Evolutionary conservation across 2,329 filamentous ascomycete species (phyloP).

Genomic region (Pseudogymnoascus sp.): DNA sequence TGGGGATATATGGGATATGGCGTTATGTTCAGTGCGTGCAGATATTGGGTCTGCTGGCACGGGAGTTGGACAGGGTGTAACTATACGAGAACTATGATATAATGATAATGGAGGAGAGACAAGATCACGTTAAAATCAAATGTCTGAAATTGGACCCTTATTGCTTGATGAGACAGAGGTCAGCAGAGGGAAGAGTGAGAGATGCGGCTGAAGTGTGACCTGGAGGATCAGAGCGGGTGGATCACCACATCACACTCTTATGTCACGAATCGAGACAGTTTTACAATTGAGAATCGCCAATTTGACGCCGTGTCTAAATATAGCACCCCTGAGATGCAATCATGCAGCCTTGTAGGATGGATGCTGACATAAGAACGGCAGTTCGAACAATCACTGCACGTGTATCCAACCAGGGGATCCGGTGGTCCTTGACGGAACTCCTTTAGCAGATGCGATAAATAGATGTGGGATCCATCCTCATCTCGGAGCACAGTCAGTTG

Average conservation of each 20-base stretch:
- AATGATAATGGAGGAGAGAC: not conserved
- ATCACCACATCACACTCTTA: not conserved
- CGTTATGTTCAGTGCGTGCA: not conserved
- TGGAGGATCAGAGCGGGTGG: not conserved
- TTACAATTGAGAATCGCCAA: not conserved
- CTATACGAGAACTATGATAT: slow-evolving; percentile 1
- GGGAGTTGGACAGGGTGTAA: not conserved
- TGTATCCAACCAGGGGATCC: slow-evolving; percentile 6
- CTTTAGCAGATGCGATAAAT: not conserved
- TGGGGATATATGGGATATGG: not conserved
- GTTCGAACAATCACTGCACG: slow-evolving; percentile 2
- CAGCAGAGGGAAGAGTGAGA: not conserved
- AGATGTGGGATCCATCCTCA: slow-evolving; percentile 5
- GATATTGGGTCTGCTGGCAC: not conserved
- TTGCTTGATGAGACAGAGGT: not conserved
- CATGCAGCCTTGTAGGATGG: not conserved
- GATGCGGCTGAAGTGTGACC: not conserved
- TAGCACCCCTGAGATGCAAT: not conserved
- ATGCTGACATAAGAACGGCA: slow-evolving; percentile 7
- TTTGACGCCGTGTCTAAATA: not conserved
- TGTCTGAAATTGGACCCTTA: not conserved
- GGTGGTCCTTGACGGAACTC: not conserved
- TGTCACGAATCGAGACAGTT: not conserved
- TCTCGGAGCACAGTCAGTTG: slow-evolving; percentile 4
- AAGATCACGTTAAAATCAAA: not conserved